Evolutionary conservation across 2,329 filamentous ascomycete genomes (phyloP).

Genomic region (Colletotrichum tamarilloi): DNA sequence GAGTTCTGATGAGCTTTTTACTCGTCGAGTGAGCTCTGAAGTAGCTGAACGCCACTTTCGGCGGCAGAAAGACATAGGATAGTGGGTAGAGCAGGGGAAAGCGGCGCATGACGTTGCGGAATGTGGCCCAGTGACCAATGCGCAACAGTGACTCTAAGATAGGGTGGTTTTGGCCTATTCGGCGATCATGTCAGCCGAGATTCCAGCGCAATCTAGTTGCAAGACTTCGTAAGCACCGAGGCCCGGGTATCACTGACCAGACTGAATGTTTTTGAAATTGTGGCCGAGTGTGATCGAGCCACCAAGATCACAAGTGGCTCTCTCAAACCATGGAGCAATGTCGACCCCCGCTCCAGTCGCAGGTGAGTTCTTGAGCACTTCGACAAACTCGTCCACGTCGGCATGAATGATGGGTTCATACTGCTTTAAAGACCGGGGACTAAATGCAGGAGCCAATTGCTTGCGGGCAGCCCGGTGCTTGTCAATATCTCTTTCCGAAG

Average conservation of each 20-base stretch:
- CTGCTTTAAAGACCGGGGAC: neutral
- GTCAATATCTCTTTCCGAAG: slow-evolving; percentile 2
- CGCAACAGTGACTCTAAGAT: neutral
- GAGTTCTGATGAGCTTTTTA: neutral
- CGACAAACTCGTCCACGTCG: neutral
- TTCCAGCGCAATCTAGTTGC: neutral
- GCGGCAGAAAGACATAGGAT: neutral
- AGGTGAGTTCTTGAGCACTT: neutral
- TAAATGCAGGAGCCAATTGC: slow-evolving; percentile 15
- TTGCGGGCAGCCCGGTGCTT: slow-evolving; percentile 22
- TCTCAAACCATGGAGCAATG: neutral
- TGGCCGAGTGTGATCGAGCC: neutral
- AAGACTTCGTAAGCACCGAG: neutral
- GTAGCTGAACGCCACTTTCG: neutral
- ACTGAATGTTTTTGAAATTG: slow-evolving; percentile 1
- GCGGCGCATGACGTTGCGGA: slow-evolving; percentile 8
- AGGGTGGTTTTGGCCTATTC: neutral
- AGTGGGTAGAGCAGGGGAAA: neutral
- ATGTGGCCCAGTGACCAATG: neutral
- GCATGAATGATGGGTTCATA: slow-evolving; percentile 14
- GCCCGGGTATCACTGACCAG: neutral
- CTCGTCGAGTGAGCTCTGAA: neutral
- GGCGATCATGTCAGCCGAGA: neutral
- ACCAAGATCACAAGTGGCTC: neutral
- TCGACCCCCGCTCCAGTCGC: neutral